Evolutionary conservation across 345 rosid species (phyloP), one percentile per base, ranked within the genome.

Genomic region (Carallia brachiata): DNA sequence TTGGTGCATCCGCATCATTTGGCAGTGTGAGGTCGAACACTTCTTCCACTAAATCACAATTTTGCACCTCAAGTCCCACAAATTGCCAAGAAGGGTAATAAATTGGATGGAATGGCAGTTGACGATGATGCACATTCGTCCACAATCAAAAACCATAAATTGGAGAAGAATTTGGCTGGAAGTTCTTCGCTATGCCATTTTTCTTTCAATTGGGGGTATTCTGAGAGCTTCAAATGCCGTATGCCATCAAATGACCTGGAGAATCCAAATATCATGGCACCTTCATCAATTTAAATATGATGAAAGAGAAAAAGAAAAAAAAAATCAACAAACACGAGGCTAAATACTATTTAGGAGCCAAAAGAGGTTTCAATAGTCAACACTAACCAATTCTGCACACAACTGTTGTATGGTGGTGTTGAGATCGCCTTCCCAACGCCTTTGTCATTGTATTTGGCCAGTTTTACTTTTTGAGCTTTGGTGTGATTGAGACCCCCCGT

Each of bases 401-500:
- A 63, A 40, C 6, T 16, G 68, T 9, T 52, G 36, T 27, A 71
- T 54, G 39, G 74, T 63, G 54, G 44, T 15, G 56, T 71, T 63
- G 31, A 71, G 74, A 40, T 63, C 48, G 10, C 56, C 68, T 6
- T 39, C 16, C 74, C 74, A 71, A 30, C 6, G 30, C 56, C 30
- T 30, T 1, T 40, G 13, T 54, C 23, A 18, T 65, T 7, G 1
- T 30, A 4, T 12, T 44, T 16, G 3, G 50, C 50, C 50, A 10
- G 17, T 7, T 48, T 16, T 2, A 67, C 10, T 13, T 18, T 63
- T n/a, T 6, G 36, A 71, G 61, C 28, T 62, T 71, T 67, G 76
- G 76, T 4, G 71, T 77, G 68, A 44, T 62, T 50, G 62, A 31
- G 6, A 18, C 73, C 54, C 76, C 80, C 31, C 58, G 70, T 67